Evolutionary conservation across 495 filamentous ascomycete genomes (phyloP), one percentile per base, ranked within the genome.

Genomic region (Halenospora varia): DNA sequence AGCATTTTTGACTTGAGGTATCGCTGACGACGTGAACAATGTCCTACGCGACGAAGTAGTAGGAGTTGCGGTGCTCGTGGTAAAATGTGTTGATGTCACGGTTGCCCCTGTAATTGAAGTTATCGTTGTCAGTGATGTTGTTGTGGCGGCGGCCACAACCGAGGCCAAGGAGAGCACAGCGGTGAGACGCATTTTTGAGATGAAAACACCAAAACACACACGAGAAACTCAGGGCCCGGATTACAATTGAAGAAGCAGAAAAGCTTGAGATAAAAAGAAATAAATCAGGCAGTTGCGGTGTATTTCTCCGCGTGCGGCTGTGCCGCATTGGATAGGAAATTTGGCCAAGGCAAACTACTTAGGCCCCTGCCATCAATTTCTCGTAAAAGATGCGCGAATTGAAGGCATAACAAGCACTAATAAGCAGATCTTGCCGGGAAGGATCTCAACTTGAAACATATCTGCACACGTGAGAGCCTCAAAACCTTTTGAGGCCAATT

Each of bases 171-270:
- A 15, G 18, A 45, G 42, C 13, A 45, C 8, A 45, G 17, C 6
- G n/a, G 17, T 9, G 4, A 45, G n/a, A 45, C n/a, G 42, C 42
- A 45, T 45, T n/a, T 45, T 45, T 85, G 20, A 82, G 79, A 45
- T 9, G 8, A 4, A 45, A 20, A 17, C 42, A 40, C 35, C 15
- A 15, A 40, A 40, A 15, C 9, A 40, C 35, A 40, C 8, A 40
- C 35, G 15, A 40, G 35, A 8, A 40, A 15, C 35, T 40, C 15
- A 40, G 15, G 15, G 15, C n/a, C n/a, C n/a, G 35, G 15, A 40
- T 9, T 40, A 15, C 29, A 35, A 35, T 35, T 6, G 13, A 35
- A 13, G 13, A 13, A 13, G 29, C 29, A 35, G 29, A 35, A 13
- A 13, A 35, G 13, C 29, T 13, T 35, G 13, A 35, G 13, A 13